Base-by-base conservation (phyloP, 1,284 basidiomycete species). In the Naganishia albida region DNA sequence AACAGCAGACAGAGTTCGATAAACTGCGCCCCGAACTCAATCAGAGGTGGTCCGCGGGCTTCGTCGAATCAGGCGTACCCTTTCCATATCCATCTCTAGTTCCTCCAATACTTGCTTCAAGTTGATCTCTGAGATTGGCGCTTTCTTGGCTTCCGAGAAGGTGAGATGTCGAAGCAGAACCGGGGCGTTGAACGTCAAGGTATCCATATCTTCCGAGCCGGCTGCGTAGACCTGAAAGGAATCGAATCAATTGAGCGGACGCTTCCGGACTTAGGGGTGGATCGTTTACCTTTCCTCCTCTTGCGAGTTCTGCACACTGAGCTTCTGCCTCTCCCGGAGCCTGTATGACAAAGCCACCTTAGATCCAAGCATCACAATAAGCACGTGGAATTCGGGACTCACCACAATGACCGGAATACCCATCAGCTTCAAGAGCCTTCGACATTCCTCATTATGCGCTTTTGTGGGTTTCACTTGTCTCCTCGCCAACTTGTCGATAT, bases 151-250 rank as follows among this genome's bases (percentile, higher is more conserved):
- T 77, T 99, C 96, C n/a, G 91, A 94, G 78, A 98, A 97, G 7
- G 96, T 99, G 60, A 99, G 85, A 79, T 98, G 95, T 53, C 95
- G 91, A 70, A 91, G 88, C 10, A 99, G 83, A 60, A 96, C 88
- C 0, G 95, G 94, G 0, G 95, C 82, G 71, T 86, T 85, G 82
- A 99, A 99, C 0, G 96, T 99, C 49, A 99, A 85, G 2, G 96
- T 99, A 74, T 99, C 96, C 96, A 99, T 99, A 77, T 99, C 96
- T 80, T 99, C 96, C 0, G 93, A 97, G 7, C 96, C 96, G 4
- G 94, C 94, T 0, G 91, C 96, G 74, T 90, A 99, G 23, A 97
- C 91, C 90, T 92, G 72, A 18, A 68, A 10, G 34, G 34, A 34
- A 34, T n/a, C n/a, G 53, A 39, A n/a, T 12, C 42, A n/a, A 2